Conservation (phyloP, 2,329 filamentous ascomycete species). For the Daldinia eschscholtzii region DNA sequence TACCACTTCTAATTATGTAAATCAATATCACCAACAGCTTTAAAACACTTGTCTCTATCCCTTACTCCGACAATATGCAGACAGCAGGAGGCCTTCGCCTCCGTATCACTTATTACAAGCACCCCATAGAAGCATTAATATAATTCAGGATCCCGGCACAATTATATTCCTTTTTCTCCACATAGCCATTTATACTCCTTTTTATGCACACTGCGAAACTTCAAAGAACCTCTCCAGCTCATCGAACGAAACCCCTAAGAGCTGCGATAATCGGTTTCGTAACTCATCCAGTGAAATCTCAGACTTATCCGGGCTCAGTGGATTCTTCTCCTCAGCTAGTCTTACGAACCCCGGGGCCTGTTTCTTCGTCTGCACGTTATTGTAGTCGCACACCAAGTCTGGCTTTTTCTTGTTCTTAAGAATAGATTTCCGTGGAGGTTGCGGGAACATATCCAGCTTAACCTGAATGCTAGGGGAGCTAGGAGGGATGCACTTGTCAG, state of each 20-base stretch:
- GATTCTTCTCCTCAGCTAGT: conserved; percentile 9
- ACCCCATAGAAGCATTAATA: not conserved
- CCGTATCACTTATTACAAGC: not conserved
- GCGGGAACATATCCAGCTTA: conserved; percentile 32
- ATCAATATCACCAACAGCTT: not conserved
- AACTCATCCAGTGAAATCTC: conserved; percentile 53
- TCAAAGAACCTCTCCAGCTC: conserved; percentile 51
- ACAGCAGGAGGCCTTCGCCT: not conserved
- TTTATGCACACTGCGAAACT: conserved; percentile 33
- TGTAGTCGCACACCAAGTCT: not conserved
- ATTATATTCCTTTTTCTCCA: not conserved
- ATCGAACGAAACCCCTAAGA: conserved; percentile 50
- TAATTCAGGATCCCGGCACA: not conserved
- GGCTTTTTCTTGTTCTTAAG: conserved; percentile 10
- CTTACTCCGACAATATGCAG: not conserved
- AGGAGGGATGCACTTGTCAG: not conserved
- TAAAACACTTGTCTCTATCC: not conserved
- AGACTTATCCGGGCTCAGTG: conserved; percentile 31
- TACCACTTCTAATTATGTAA: not conserved
- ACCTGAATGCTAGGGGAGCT: not conserved
- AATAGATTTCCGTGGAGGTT: conserved; percentile 27
- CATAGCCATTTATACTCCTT: not conserved
- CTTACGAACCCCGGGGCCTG: conserved; percentile 12
- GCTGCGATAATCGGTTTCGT: conserved; percentile 48
- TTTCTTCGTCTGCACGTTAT: conserved; percentile 8